phyloP scores from a whole-genome alignment of 768 basidiomycete genomes.

The Auriscalpium vulgare region DNA sequence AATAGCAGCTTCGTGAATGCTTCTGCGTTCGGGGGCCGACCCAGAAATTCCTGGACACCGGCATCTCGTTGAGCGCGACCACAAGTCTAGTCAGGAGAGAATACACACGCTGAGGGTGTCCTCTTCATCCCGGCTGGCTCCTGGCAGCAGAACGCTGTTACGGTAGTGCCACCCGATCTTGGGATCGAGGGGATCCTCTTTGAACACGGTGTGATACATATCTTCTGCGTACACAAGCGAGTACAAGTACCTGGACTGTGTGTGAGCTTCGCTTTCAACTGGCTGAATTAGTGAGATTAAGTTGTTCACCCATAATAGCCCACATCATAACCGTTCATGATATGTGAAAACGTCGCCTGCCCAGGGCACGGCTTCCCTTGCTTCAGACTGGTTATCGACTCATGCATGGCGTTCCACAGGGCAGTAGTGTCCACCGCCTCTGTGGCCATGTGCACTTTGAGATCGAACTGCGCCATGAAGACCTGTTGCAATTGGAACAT shows the following conservation, averaged over 20 bases:
- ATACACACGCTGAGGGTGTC: constrained; percentile 62
- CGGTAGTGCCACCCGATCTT: constrained; percentile 61
- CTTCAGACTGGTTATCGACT: constrained; percentile 63
- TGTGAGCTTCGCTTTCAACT: background rate
- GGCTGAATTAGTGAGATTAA: background rate
- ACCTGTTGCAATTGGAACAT: constrained; percentile 77
- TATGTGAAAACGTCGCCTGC: constrained; percentile 70
- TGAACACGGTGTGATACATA: constrained; percentile 72
- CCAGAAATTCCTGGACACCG: constrained; percentile 11
- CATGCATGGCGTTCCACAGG: constrained; percentile 69
- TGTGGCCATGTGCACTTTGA: constrained; percentile 66
- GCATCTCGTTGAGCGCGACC: background rate
- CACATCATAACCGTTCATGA: constrained; percentile 65
- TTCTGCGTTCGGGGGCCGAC: constrained; percentile 10
- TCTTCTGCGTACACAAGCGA: constrained; percentile 56
- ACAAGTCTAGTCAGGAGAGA: background rate
- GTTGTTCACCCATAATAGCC: constrained; percentile 58
- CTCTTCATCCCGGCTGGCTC: constrained; percentile 73
- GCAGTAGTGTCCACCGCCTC: constrained; percentile 59
- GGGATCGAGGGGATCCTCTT: constrained; percentile 66
- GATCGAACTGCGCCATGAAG: constrained; percentile 77
- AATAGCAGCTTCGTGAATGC: constrained; percentile 14
- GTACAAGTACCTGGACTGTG: constrained; percentile 44
- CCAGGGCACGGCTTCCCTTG: constrained; percentile 53
- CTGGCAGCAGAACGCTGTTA: constrained; percentile 65